Evolutionary conservation across 768 basidiomycete species (phyloP).

Genomic region (Lactarius psammicola): DNA sequence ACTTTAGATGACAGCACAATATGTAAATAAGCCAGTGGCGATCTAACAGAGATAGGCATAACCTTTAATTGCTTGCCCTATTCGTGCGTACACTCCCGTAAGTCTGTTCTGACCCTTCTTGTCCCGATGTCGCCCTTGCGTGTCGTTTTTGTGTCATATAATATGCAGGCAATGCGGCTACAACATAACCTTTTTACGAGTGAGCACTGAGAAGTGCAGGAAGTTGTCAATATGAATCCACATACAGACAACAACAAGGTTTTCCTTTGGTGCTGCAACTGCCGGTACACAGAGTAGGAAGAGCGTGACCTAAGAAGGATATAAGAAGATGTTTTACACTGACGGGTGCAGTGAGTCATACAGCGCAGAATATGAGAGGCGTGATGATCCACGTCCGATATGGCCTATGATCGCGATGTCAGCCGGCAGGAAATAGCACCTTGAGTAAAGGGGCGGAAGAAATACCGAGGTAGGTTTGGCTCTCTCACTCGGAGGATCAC

Average conservation of each 20-base stretch:
- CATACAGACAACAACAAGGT: slow-evolving; percentile 7
- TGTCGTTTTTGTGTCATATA: slow-evolving; percentile 7
- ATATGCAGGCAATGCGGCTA: slow-evolving; percentile 11
- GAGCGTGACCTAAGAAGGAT: slow-evolving; percentile 3
- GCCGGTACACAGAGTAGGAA: slow-evolving; percentile 18
- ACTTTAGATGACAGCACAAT: neutral
- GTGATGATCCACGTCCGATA: slow-evolving; percentile 18
- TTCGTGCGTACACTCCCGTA: slow-evolving; percentile 3
- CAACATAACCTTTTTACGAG: slow-evolving; percentile 1
- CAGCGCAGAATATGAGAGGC: slow-evolving; percentile 15
- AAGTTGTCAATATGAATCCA: neutral
- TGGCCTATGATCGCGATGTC: neutral
- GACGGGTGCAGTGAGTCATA: neutral
- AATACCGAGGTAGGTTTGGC: slow-evolving; percentile 12
- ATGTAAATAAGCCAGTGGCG: neutral
- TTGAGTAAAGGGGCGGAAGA: neutral
- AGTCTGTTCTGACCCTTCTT: neutral
- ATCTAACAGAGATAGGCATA: neutral
- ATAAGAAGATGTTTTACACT: neutral
- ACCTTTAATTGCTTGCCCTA: neutral
- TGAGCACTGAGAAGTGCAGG: neutral
- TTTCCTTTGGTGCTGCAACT: slow-evolving; percentile 5
- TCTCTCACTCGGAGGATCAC: slow-evolving; percentile 14
- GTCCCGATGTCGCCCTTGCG: neutral
- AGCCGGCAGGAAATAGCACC: neutral